These are phyloP conservation scores for Rhizopogon vinicolor DNA, from an alignment of 768 basidiomycete genomes.

Conservation along the genomic window DNA sequence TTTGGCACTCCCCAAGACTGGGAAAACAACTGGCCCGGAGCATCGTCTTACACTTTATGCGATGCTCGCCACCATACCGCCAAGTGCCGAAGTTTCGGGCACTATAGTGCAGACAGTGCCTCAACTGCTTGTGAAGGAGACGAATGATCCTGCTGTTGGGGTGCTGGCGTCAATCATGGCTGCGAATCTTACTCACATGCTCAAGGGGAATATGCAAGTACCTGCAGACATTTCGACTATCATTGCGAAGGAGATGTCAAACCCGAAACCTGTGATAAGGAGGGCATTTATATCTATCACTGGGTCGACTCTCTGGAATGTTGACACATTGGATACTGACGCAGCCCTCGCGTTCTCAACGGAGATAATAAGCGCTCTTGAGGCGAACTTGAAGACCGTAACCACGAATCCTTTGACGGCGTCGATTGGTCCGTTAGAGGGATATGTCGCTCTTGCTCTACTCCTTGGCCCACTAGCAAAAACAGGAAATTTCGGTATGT, in stretches of 20 bases:
- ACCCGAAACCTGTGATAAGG: conserved; percentile 53
- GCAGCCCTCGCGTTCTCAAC: conserved; percentile 50
- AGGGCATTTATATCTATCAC: conserved; percentile 60
- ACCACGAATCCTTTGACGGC: conserved; percentile 55
- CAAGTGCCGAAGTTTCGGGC: conserved; percentile 46
- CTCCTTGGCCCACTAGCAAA: conserved; percentile 58
- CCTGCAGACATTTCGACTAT: conserved; percentile 40
- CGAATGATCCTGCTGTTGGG: conserved; percentile 59
- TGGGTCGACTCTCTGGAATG: conserved; percentile 55
- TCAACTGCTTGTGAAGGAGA: conserved; percentile 64
- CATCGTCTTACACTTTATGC: conserved; percentile 79
- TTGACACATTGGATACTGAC: conserved; percentile 33
- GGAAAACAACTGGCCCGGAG: conserved; percentile 85
- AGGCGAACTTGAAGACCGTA: conserved; percentile 63
- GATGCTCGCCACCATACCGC: conserved; percentile 58
- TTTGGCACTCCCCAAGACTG: conserved; percentile 67
- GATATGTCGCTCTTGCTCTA: conserved; percentile 70
- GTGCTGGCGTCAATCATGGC: conserved; percentile 53
- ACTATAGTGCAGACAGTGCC: conserved; percentile 35
- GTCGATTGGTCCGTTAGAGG: conserved; percentile 71
- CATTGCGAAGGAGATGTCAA: conserved; percentile 70
- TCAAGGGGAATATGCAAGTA: conserved; percentile 39
- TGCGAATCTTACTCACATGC: conserved; percentile 52
- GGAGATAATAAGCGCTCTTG: conserved; percentile 56
- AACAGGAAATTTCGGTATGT: conserved; percentile 51